These are phyloP conservation scores for Trypanosoma conorhini DNA, from an alignment of 208 protist species.

Conservation along the genomic window DNA sequence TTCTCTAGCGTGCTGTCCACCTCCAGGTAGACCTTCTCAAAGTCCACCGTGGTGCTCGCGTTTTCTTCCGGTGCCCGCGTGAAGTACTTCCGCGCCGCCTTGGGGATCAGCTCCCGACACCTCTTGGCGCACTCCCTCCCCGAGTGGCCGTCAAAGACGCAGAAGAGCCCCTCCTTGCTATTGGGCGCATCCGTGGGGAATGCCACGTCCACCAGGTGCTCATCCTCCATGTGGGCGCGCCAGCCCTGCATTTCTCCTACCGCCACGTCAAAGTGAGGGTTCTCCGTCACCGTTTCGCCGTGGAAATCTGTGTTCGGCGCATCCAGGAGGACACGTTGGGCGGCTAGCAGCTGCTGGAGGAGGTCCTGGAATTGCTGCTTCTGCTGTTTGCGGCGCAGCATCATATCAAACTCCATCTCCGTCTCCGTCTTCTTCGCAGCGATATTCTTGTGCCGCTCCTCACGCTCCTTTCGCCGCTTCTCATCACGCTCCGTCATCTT, in stretches of 20 bases:
- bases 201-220: conserved; percentile 63
- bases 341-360: conserved; percentile 53
- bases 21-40: conserved; percentile 64
- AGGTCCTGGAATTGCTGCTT: conserved; percentile 71
- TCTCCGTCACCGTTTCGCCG: conserved; percentile 41
- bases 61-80: conserved; percentile 20
- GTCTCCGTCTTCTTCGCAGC: conserved; percentile 45
- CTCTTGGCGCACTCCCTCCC: conserved; percentile 48
- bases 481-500: conserved; percentile 43
- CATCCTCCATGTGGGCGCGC: conserved; percentile 91
- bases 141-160: conserved; percentile 90
- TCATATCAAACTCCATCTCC: conserved; percentile 36
- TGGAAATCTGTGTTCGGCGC: conserved; percentile 73
- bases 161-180: conserved; percentile 68
- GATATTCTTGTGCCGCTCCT: conserved; percentile 43
- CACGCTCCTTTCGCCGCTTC: conserved; percentile 35
- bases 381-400: conserved; percentile 55
- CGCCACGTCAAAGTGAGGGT: conserved; percentile 69
- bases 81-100: conserved; percentile 25
- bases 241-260: conserved; percentile 89
- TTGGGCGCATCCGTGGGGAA: conserved; percentile 36
- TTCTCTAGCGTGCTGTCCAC: conserved; percentile 56
- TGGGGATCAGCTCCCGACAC: conserved; percentile 42
- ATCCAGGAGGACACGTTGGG: conserved; percentile 56
- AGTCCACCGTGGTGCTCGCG: conserved; percentile 48